Evolutionary conservation across 179 eudicot species (phyloP).

Genomic region (Gypsophila paniculata): DNA sequence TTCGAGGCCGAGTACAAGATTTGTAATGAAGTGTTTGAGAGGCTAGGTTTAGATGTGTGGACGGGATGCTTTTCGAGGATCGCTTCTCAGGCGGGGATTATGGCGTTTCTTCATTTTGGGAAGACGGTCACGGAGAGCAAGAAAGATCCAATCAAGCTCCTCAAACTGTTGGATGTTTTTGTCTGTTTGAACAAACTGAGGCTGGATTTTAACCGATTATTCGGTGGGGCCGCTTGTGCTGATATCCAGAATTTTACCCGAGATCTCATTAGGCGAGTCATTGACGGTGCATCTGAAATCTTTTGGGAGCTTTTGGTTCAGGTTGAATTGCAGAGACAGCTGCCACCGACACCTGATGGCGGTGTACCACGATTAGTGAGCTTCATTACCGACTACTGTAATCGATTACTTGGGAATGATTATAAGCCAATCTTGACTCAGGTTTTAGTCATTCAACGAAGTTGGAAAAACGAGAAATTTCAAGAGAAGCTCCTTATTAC

Average conservation of each 20-base stretch:
- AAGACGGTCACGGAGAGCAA: constrained; percentile 93
- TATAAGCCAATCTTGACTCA: constrained; percentile 84
- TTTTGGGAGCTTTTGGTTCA: constrained; percentile 93
- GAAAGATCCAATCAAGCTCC: constrained; percentile 88
- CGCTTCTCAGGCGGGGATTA: constrained; percentile 90
- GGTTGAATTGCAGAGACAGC: constrained; percentile 88
- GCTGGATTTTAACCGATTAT: constrained; percentile 85
- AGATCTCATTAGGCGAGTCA: constrained; percentile 77
- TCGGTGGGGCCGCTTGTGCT: constrained; percentile 89
- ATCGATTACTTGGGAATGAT: constrained; percentile 77
- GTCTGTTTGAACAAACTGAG: constrained; percentile 74
- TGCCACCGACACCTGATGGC: constrained; percentile 82
- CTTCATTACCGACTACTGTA: constrained; percentile 85
- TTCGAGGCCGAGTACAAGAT: constrained; percentile 94
- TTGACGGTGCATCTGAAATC: constrained; percentile 88
- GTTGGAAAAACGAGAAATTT: constrained; percentile 95
- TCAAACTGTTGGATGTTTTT: constrained; percentile 86
- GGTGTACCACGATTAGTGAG: constrained; percentile 79
- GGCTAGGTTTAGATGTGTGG: constrained; percentile 78
- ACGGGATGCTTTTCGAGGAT: constrained; percentile 84
- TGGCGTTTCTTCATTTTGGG: constrained; percentile 88
- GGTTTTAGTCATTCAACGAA: constrained; percentile 79
- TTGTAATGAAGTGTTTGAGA: constrained; percentile 92
- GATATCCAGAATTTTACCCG: constrained; percentile 85
- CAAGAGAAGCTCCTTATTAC: constrained; percentile 75